Percentiles rank a stretch among this genome's conserved stretches.
These are phyloP conservation scores for Xylaria sp. DNA, from an alignment of 2,329 filamentous ascomycete species.

Conservation along the genomic window DNA sequence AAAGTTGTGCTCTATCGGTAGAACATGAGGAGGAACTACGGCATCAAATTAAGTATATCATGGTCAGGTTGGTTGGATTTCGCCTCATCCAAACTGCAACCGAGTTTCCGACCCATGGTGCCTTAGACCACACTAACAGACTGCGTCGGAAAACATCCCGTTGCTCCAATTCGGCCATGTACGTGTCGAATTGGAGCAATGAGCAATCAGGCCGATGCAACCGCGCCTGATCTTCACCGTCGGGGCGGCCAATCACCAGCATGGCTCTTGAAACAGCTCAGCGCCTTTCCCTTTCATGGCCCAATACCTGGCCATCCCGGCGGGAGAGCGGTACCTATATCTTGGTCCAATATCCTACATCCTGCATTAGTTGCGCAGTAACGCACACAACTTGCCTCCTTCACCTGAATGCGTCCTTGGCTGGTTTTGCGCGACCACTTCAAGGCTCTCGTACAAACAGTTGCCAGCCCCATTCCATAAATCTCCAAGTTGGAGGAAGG, in stretches of 20 bases:
- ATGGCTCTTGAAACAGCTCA: slow-evolving; percentile 33
- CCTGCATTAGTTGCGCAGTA: slow-evolving; percentile 30
- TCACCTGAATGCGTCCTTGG: slow-evolving; percentile 19
- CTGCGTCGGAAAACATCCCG: slow-evolving; percentile 15
- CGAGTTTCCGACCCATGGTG: slow-evolving; percentile 14
- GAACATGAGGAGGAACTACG: neutral
- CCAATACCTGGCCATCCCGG: slow-evolving; percentile 15
- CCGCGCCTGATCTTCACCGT: slow-evolving; percentile 35
- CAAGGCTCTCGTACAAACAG: neutral
- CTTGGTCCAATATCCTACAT: slow-evolving; percentile 27
- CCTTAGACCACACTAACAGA: slow-evolving; percentile 1
- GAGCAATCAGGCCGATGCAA: slow-evolving; percentile 28
- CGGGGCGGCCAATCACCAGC: slow-evolving; percentile 36
- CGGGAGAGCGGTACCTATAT: slow-evolving; percentile 27
- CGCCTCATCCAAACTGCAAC: slow-evolving; percentile 25
- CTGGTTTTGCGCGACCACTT: slow-evolving; percentile 8
- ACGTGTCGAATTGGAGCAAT: slow-evolving; percentile 23
- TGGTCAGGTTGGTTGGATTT: neutral
- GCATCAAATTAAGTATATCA: slow-evolving; percentile 8
- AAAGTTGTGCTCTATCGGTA: neutral
- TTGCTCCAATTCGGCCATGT: slow-evolving; percentile 25
- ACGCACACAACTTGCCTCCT: slow-evolving; percentile 24
- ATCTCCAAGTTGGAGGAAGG: slow-evolving; percentile 8
- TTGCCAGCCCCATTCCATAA: slow-evolving; percentile 5
- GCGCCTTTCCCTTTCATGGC: slow-evolving; percentile 12